Conservation (phyloP, 2,329 filamentous ascomycete species). For the Aspergillus vadensis region DNA sequence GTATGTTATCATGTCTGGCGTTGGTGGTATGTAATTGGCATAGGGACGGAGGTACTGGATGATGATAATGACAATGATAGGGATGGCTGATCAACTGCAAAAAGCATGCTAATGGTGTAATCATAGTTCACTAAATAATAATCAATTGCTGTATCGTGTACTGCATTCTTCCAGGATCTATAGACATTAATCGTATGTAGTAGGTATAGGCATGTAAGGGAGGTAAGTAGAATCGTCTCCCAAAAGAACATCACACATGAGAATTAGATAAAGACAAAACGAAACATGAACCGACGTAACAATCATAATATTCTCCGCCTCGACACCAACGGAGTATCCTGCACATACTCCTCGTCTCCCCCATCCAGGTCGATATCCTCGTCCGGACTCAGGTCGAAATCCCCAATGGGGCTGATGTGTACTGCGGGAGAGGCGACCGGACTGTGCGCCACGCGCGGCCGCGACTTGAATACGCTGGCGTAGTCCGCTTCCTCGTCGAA, state of each 20-base stretch:
- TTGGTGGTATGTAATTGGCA: neutral
- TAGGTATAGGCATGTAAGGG: neutral
- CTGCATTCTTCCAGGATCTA: neutral
- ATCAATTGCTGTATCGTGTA: neutral
- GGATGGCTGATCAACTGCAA: neutral
- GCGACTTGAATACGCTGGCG: conserved; percentile 79
- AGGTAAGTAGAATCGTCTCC: neutral
- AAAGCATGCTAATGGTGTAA: neutral
- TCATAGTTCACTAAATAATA: neutral
- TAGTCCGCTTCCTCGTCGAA: conserved; percentile 73
- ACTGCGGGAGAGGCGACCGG: conserved; percentile 55
- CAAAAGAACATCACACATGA: neutral
- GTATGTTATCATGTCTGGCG: neutral
- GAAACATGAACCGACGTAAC: neutral
- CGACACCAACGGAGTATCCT: conserved; percentile 27
- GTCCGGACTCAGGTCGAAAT: conserved; percentile 23
- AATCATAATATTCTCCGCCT: conserved; percentile 13
- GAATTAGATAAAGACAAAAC: neutral
- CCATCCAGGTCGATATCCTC: conserved; percentile 23
- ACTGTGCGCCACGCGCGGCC: conserved; percentile 77
- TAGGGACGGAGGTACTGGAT: neutral
- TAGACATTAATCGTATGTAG: neutral
- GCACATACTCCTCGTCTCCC: neutral
- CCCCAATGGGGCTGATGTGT: conserved; percentile 35
- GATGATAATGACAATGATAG: neutral